A percentile compares a stretch with the other conserved stretches of the same genome.
phyloP scores from a whole-genome alignment of 306 rosid species.

The Myrica gale region DNA sequence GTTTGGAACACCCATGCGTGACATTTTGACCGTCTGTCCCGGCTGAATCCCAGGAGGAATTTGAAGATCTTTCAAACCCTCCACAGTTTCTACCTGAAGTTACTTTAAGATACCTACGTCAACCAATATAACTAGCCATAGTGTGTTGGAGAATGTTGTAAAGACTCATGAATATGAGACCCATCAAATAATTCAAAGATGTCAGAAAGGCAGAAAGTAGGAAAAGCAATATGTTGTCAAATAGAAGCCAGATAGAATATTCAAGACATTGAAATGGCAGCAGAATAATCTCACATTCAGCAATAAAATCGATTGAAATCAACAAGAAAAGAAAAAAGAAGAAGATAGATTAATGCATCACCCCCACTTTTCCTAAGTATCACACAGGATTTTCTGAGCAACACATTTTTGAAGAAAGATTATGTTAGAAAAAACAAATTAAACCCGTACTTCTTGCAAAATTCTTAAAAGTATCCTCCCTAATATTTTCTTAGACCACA shows the following conservation, averaged over 20 bases:
- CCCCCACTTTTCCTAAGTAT: no score
- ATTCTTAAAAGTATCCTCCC: no score
- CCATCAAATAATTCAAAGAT: background rate
- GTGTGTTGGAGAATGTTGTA: background rate
- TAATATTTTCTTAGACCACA: no score
- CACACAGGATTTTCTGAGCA: no score
- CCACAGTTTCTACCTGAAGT: conserved; percentile 88
- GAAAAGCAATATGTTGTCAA: background rate
- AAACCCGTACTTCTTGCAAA: no score
- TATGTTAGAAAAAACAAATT: no score
- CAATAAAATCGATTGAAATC: no score
- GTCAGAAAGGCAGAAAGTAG: background rate
- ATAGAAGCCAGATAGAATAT: background rate
- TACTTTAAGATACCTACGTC: conserved; percentile 18
- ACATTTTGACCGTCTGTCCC: conserved; percentile 71
- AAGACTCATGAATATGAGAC: background rate
- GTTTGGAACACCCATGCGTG: conserved; percentile 74
- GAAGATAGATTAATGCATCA: no score
- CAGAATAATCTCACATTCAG: no score
- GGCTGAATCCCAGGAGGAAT: conserved; percentile 91
- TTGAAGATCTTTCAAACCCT: conserved; percentile 65
- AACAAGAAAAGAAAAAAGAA: no score
- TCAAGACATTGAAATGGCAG: background rate
- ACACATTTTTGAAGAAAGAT: no score
- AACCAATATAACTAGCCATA: conserved; percentile 2